Conservation (phyloP, 2,329 filamentous ascomycete species). For the Fusarium sp. region DNA sequence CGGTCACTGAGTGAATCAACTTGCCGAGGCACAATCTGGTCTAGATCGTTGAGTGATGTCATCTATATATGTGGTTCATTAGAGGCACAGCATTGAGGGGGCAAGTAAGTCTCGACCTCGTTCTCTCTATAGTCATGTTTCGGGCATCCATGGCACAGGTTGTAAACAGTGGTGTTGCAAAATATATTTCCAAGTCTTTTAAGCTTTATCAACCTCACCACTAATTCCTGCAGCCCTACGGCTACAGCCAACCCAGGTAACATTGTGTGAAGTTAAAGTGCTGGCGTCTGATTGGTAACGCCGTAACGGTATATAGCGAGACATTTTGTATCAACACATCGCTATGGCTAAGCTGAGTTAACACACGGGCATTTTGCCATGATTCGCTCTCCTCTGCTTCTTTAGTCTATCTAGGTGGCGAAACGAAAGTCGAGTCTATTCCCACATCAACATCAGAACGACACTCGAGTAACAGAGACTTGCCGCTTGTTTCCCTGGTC, state of each 20-base stretch:
- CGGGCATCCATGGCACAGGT: neutral
- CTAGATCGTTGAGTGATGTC: neutral
- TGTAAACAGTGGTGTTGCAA: too few species aligned
- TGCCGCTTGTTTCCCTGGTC: slow-evolving; percentile 42
- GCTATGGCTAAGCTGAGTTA: too few species aligned
- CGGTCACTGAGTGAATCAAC: neutral
- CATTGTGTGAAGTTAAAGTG: too few species aligned
- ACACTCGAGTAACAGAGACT: neutral
- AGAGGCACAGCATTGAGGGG: neutral
- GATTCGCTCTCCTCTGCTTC: too few species aligned
- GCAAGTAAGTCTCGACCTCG: neutral
- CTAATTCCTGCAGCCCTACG: too few species aligned
- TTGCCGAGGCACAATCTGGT: slow-evolving; percentile 25
- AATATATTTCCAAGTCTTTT: too few species aligned
- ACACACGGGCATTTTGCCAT: too few species aligned
- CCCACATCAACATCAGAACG: neutral
- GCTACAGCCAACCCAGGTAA: too few species aligned
- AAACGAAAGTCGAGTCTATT: slow-evolving; percentile 23
- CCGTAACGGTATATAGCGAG: too few species aligned
- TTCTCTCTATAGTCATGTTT: neutral
- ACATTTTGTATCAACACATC: too few species aligned
- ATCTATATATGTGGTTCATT: neutral
- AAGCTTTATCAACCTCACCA: too few species aligned
- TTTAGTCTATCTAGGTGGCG: slow-evolving; percentile 5
- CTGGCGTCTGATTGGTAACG: too few species aligned